phyloP scores from a whole-genome alignment of 1,139 yeast genomes.

The Taphrina wiesneri region DNA sequence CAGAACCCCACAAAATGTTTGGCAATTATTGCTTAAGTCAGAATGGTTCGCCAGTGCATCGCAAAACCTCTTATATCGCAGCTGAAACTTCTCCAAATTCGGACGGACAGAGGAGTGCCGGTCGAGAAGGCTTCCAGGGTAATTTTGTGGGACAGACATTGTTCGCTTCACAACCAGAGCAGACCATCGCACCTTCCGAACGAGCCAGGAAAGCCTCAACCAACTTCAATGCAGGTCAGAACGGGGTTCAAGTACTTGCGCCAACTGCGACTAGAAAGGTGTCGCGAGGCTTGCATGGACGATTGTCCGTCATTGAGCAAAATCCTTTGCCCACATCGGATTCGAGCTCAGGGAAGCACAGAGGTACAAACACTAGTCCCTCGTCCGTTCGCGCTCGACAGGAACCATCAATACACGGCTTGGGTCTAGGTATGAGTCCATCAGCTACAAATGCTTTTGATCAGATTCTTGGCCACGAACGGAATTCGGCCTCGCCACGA shows the following conservation, averaged over 20 bases:
- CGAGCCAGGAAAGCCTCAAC: neutral
- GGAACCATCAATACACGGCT: constrained; percentile 1
- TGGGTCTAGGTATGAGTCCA: constrained; percentile 15
- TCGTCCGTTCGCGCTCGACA: neutral
- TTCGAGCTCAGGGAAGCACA: neutral
- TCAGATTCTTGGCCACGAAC: neutral
- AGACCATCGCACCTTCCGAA: neutral
- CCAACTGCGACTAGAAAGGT: neutral
- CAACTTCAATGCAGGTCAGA: neutral
- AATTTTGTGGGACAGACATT: neutral
- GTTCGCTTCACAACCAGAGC: neutral
- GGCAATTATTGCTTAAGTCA: neutral
- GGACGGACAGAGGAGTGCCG: neutral
- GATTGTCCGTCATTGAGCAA: constrained; percentile 17
- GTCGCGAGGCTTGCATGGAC: neutral
- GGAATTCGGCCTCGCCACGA: neutral
- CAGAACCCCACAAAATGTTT: constrained; percentile 3
- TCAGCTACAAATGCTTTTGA: neutral
- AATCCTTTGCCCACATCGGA: neutral
- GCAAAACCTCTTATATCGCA: neutral
- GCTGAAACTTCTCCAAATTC: neutral
- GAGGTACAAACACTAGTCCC: neutral
- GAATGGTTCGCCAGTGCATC: neutral
- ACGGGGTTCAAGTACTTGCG: neutral
- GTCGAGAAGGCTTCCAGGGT: neutral